A percentile compares a stretch with the other conserved stretches of the same genome.
phyloP scores from a whole-genome alignment of 306 rosid species.

The Medicago arabica region DNA sequence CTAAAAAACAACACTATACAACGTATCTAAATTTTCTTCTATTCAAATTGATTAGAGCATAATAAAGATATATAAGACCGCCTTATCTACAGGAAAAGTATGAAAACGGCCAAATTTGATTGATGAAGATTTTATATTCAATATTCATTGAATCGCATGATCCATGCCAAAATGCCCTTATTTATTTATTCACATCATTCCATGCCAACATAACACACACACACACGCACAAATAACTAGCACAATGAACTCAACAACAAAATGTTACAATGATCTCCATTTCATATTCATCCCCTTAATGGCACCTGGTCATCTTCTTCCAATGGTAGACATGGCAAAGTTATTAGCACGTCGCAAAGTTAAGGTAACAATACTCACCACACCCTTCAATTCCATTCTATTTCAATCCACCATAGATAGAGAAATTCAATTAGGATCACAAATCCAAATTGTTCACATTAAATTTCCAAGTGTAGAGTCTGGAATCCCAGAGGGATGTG shows the following conservation, averaged over 20 bases:
- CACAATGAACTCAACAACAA: conserved; percentile 40
- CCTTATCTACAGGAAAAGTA: background rate
- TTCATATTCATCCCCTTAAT: conserved; percentile 62
- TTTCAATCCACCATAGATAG: conserved; percentile 42
- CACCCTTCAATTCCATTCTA: conserved; percentile 59
- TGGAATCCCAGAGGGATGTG: conserved; percentile 57
- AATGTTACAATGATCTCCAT: conserved; percentile 46
- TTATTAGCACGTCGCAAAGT: conserved; percentile 55
- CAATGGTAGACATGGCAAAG: conserved; percentile 67
- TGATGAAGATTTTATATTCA: background rate
- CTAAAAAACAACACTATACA: no score
- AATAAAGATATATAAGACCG: background rate
- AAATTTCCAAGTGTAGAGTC: conserved; percentile 21
- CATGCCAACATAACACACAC: background rate
- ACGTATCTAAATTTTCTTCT: background rate
- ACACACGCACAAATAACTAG: background rate
- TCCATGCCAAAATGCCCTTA: background rate
- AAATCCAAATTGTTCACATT: conserved; percentile 43
- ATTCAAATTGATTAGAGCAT: background rate
- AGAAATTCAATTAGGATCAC: conserved; percentile 42
- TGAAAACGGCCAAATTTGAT: background rate
- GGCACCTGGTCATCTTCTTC: conserved; percentile 81
- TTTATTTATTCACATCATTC: conserved; percentile 1
- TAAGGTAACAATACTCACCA: conserved; percentile 58
- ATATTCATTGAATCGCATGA: background rate